Conservation (phyloP, 768 basidiomycete species). For the Infundibulicybe gibba region DNA sequence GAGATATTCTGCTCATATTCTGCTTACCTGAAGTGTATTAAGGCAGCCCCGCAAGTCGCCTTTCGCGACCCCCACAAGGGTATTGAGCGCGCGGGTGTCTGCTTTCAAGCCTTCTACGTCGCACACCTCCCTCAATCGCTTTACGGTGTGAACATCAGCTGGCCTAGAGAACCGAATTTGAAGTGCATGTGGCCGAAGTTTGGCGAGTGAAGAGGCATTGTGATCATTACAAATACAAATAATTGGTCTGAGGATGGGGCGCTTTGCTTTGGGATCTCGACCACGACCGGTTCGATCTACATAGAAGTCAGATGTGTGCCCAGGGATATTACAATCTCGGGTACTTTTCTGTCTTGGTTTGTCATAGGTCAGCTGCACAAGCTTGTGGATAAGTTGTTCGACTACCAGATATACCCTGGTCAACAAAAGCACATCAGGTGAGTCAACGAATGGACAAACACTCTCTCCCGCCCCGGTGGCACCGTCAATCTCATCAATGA, state of each 20-base stretch:
- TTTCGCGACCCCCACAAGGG: conserved; percentile 82
- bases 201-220: conserved; percentile 78
- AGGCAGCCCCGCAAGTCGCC: conserved; percentile 93
- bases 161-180: conserved; percentile 86
- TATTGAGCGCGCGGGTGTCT: conserved; percentile 77
- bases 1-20: not conserved
- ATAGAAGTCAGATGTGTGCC: conserved; percentile 6
- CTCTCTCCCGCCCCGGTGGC: conserved; percentile 89
- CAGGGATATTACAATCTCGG: conserved; percentile 10
- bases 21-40: conserved; percentile 84
- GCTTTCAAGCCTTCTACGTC: conserved; percentile 69
- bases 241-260: conserved; percentile 86
- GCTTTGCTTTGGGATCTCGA: conserved; percentile 41
- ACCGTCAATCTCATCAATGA: conserved; percentile 98
- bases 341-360: conserved; percentile 62
- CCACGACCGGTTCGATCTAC: conserved; percentile 37
- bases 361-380: conserved; percentile 66
- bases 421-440: conserved; percentile 2
- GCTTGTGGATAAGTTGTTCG: conserved; percentile 70
- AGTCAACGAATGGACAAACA: conserved; percentile 35
- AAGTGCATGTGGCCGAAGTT: conserved; percentile 77
- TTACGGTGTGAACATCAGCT: conserved; percentile 78
- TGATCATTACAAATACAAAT: conserved; percentile 99
- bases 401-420: conserved; percentile 33
- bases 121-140: conserved; percentile 85